These are phyloP conservation scores for Bryoglossum gracile DNA, from an alignment of 495 filamentous ascomycete genomes.

Conservation along the genomic window DNA sequence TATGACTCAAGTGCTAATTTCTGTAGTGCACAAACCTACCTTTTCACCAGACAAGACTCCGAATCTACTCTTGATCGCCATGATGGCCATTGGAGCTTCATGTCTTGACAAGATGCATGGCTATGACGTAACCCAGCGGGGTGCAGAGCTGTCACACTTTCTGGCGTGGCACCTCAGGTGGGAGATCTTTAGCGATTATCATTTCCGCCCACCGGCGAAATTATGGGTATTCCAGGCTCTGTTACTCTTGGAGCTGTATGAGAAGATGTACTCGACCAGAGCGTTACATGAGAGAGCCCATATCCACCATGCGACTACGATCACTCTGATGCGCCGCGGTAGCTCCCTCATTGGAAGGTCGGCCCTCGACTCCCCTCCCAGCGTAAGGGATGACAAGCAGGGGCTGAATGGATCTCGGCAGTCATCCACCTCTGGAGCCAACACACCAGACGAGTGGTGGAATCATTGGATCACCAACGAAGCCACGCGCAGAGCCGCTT, in stretches of 20 bases:
- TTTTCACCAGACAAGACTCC: conserved; percentile 83
- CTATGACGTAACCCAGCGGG: conserved; percentile 59
- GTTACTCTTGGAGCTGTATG: conserved; percentile 83
- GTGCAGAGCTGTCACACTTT: conserved; percentile 75
- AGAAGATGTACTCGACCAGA: conserved; percentile 93
- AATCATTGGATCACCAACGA: conserved; percentile 95
- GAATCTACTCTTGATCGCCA: conserved; percentile 78
- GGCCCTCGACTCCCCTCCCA: conserved; percentile 82
- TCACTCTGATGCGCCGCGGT: conserved; percentile 91
- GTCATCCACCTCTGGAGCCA: conserved; percentile 50
- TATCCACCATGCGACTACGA: conserved; percentile 92
- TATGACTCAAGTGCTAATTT: conserved; percentile 1
- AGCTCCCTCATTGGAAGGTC: conserved; percentile 88
- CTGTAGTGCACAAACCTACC: conserved; percentile 72
- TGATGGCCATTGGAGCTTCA: conserved; percentile 89
- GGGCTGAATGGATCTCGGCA: conserved; percentile 51
- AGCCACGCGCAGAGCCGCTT: conserved; percentile 81
- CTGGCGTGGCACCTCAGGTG: conserved; percentile 87
- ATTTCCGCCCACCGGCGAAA: conserved; percentile 90
- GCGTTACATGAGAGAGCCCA: conserved; percentile 91
- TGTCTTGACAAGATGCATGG: conserved; percentile 79
- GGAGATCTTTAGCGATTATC: conserved; percentile 71
- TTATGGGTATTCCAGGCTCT: conserved; percentile 97
- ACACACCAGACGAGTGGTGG: conserved; percentile 86
- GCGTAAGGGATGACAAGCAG: conserved; percentile 56